These are phyloP conservation scores for Lecanicillium sp. DNA, from an alignment of 2,329 filamentous ascomycete species.

Conservation along the genomic window DNA sequence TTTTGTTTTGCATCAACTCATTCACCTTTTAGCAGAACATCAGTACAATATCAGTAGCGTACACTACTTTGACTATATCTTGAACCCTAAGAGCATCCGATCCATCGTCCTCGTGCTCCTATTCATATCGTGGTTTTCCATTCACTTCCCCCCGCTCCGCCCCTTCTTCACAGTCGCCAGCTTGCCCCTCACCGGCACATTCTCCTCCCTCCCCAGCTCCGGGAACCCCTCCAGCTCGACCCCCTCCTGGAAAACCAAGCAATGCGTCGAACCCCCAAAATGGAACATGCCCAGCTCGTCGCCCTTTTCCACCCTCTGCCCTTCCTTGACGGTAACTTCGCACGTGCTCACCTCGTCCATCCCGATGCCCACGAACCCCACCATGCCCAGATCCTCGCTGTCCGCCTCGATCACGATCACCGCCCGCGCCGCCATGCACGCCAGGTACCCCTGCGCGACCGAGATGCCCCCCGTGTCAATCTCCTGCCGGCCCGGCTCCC, in stretches of 20 bases:
- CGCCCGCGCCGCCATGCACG: conserved; percentile 59
- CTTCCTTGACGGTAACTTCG: conserved; percentile 62
- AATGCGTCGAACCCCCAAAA: conserved; percentile 66
- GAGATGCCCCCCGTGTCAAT: conserved; percentile 39
- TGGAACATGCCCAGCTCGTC: conserved; percentile 75
- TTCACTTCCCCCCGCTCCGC: neutral
- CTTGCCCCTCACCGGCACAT: conserved; percentile 34
- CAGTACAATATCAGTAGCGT: no score
- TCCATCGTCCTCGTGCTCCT: neutral
- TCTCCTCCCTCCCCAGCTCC: conserved; percentile 28
- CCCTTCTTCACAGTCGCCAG: conserved; percentile 22
- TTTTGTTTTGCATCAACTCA: no score
- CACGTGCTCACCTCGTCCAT: conserved; percentile 75
- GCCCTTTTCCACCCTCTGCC: conserved; percentile 61
- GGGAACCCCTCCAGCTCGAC: conserved; percentile 42
- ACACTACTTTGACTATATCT: no score
- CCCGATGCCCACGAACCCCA: conserved; percentile 65
- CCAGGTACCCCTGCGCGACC: conserved; percentile 59
- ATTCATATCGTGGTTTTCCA: neutral
- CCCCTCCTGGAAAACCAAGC: conserved; percentile 57
- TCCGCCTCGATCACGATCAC: conserved; percentile 67
- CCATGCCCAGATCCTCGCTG: conserved; percentile 58
- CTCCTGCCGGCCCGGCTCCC: conserved; percentile 23
- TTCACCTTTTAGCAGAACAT: no score
- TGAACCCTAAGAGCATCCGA: neutral